phyloP scores from a whole-genome alignment of 345 rosid genomes.

The Eucalyptus coolabah region DNA sequence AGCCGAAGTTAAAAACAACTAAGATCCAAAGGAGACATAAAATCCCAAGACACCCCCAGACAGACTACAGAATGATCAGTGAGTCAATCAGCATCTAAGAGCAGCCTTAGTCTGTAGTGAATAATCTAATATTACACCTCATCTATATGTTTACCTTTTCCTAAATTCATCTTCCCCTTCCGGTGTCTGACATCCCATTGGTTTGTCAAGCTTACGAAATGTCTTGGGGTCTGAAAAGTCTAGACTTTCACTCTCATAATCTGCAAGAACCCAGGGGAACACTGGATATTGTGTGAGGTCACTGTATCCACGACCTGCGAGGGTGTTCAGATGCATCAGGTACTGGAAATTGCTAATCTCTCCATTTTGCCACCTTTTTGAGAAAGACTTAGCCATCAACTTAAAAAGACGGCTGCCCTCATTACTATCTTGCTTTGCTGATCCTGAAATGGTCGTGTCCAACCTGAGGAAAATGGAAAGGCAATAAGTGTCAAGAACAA shows the following conservation, averaged over 20 bases:
- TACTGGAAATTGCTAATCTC: slow-evolving; percentile 99
- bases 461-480: slow-evolving; percentile 37
- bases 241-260: slow-evolving; percentile 83
- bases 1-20: not conserved
- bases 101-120: not conserved
- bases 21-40: not conserved
- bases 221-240: slow-evolving; percentile 79
- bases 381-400: slow-evolving; percentile 90
- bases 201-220: slow-evolving; percentile 89
- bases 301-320: slow-evolving; percentile 99
- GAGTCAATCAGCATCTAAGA: not conserved
- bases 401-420: slow-evolving; percentile 95
- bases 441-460: slow-evolving; percentile 96
- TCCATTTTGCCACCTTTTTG: slow-evolving; percentile 99
- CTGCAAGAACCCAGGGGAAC: slow-evolving; percentile 98
- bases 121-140: not conserved
- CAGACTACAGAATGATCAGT: not conserved
- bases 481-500: not conserved
- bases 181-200: slow-evolving; percentile 98
- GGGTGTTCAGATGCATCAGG: slow-evolving; percentile 98
- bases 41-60: not conserved
- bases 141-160: slow-evolving; percentile 55
- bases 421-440: slow-evolving; percentile 76
- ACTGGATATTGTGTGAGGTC: slow-evolving; percentile 99
- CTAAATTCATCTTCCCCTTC: slow-evolving; percentile 97